Base-by-base conservation (phyloP, 2,329 filamentous ascomycete species). In the Ceratocystis cubensis region DNA sequence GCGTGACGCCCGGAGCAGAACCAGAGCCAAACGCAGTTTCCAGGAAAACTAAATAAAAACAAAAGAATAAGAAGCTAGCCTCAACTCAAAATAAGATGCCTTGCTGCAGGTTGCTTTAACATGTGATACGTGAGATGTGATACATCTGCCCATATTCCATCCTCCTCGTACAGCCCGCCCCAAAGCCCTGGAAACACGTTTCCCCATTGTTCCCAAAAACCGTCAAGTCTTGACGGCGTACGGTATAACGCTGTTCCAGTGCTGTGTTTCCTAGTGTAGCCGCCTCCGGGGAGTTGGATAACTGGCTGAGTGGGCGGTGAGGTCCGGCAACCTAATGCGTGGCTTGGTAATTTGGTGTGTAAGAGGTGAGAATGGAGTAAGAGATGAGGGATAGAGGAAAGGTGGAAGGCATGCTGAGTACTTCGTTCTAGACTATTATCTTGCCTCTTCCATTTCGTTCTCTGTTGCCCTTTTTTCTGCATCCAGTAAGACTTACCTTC, bases 261-360 rank as follows among this genome's bases (percentile, higher is more conserved):
- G 22, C 8, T 25, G 50, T 22, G 15, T 22, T 17, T 13, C 8
- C 7, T 13, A 17, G 53, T 28, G 50, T 33, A 22, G 53, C 25
- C 53, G 53, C 28, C 53, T 57, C 53, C 53, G 30, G 28, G 53
- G 53, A 25, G n/a, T 28, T 57, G 53, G 53, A 57, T 57, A 50
- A 20, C 30, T 28, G 7, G 28, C 37, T 41, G 37, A 3, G 37
- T 41, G 37, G 37, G 37, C 37, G 37, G 37, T 41, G 37, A 41
- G 3, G 10, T 41, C 37, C 37, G 10, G 10, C 13, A 41, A 13
- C 37, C 2, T 41, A 8, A 15, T 41, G 37, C 37, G 10, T 37
- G 37, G 10, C 37, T 41, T 13, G 37, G 37, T 41, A 13, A 41
- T 41, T 41, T 41, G 3, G 10, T 41, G 10, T 41, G 37, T 41